These are phyloP conservation scores for Paramecium bursaria DNA, from an alignment of 73 alveolate genomes.

Conservation along the genomic window DNA sequence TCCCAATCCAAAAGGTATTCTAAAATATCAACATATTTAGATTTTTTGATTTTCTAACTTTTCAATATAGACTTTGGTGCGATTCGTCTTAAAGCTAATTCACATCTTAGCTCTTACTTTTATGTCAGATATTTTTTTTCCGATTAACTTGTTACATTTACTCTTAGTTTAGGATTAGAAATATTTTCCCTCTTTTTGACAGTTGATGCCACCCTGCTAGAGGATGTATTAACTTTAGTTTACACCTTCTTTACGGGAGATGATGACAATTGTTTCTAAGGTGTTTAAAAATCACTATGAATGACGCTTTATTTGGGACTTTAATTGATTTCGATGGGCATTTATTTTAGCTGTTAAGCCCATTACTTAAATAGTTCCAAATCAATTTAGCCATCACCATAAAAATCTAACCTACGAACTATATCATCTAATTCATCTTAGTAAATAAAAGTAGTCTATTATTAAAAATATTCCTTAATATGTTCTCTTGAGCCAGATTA, in stretches of 20 bases:
- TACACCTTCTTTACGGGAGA: too few species aligned
- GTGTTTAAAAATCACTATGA: too few species aligned
- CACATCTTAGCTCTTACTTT: background rate
- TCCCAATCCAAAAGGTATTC: constrained; percentile 39
- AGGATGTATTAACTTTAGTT: too few species aligned
- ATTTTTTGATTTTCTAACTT: background rate
- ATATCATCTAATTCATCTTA: constrained; percentile 42
- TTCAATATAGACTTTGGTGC: background rate
- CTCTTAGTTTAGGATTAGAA: background rate
- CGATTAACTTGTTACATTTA: background rate
- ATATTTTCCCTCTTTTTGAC: too few species aligned
- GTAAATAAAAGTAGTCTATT: background rate
- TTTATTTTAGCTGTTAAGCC: background rate
- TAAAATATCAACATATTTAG: background rate
- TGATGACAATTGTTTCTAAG: too few species aligned
- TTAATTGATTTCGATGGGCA: too few species aligned
- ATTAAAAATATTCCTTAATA: background rate
- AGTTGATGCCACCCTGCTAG: too few species aligned
- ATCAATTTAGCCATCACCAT: constrained; percentile 60
- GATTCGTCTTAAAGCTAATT: background rate
- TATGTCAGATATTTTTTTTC: background rate
- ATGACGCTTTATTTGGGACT: too few species aligned
- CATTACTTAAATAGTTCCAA: constrained; percentile 13
- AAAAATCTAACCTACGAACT: constrained; percentile 39
- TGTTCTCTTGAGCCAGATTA: constrained; percentile 27